Evolutionary conservation across 2,329 filamentous ascomycete species (phyloP).

Genomic region (Pyrenophora teres): DNA sequence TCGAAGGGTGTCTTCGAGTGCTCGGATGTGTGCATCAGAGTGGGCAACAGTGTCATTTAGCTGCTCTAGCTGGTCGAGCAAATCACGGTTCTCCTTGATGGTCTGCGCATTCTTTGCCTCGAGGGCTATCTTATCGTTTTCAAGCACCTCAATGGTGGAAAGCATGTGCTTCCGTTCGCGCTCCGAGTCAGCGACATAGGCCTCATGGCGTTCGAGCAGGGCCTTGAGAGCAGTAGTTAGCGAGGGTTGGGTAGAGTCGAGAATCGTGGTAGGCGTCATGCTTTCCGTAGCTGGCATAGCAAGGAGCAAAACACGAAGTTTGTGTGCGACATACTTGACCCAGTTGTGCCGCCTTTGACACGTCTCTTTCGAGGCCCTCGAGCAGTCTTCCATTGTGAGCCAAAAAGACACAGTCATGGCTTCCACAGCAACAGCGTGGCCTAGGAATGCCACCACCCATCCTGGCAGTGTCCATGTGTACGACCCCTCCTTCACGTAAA

Average conservation of each 20-base stretch:
- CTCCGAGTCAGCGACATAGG: conserved; percentile 91
- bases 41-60: conserved; percentile 79
- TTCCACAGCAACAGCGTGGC: conserved; percentile 80
- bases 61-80: conserved; percentile 82
- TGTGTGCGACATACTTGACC: conserved; percentile 73
- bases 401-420: conserved; percentile 76
- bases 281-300: too few relatives aligned
- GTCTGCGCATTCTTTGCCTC: conserved; percentile 77
- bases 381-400: conserved; percentile 79
- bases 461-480: conserved; percentile 26
- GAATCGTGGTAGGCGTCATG: too few relatives aligned
- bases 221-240: conserved; percentile 80
- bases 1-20: conserved; percentile 75
- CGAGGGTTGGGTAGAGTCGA: conserved; percentile 40
- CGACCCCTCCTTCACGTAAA: conserved; percentile 11
- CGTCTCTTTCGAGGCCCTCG: conserved; percentile 82
- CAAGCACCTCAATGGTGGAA: conserved; percentile 73
- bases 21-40: conserved; percentile 78
- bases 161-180: conserved; percentile 77
- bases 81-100: conserved; percentile 78
- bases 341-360: conserved; percentile 81
- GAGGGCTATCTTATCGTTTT: conserved; percentile 69
- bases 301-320: conserved; percentile 7
- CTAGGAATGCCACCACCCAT: conserved; percentile 37
- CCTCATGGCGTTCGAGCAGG: conserved; percentile 87